Conservation (phyloP, 2,329 filamentous ascomycete species). For the Stachybotrys chlorohalonatus region DNA sequence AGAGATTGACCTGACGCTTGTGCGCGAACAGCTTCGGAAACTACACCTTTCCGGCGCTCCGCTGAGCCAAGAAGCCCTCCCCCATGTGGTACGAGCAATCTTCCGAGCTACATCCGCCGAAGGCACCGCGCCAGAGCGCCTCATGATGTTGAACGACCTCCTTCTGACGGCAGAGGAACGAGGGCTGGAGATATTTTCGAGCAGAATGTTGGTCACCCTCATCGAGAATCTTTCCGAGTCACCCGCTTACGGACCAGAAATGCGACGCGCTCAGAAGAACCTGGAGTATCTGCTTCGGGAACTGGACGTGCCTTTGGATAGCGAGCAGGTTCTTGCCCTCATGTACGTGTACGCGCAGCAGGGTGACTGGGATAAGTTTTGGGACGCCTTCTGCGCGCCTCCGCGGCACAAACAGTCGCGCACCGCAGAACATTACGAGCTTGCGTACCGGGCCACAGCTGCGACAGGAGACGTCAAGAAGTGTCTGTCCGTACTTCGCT, state of each 20-base stretch:
- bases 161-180: slow-evolving; percentile 36
- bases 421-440: slow-evolving; percentile 43
- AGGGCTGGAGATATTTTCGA: slow-evolving; percentile 29
- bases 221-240: slow-evolving; percentile 29
- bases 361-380: slow-evolving; percentile 47
- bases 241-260: slow-evolving; percentile 18
- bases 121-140: slow-evolving; percentile 16
- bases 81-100: slow-evolving; percentile 28
- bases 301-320: slow-evolving; percentile 25
- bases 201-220: slow-evolving; percentile 39
- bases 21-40: neutral
- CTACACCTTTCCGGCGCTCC: slow-evolving; percentile 19
- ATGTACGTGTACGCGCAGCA: slow-evolving; percentile 36
- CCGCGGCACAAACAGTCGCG: slow-evolving; percentile 39
- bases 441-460: slow-evolving; percentile 41
- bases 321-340: slow-evolving; percentile 29
- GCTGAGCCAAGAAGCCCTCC: slow-evolving; percentile 23
- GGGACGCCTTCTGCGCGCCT: slow-evolving; percentile 49
- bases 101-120: slow-evolving; percentile 17
- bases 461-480: slow-evolving; percentile 29
- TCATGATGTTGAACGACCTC: slow-evolving; percentile 31
- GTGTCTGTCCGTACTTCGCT: slow-evolving; percentile 40
- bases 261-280: slow-evolving; percentile 30
- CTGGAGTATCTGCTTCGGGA: slow-evolving; percentile 35
- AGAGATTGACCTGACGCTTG: slow-evolving; percentile 4